Evolutionary conservation across 108 stramenopile genomes (phyloP).

Genomic region (Pseudonitzschia pungens): DNA sequence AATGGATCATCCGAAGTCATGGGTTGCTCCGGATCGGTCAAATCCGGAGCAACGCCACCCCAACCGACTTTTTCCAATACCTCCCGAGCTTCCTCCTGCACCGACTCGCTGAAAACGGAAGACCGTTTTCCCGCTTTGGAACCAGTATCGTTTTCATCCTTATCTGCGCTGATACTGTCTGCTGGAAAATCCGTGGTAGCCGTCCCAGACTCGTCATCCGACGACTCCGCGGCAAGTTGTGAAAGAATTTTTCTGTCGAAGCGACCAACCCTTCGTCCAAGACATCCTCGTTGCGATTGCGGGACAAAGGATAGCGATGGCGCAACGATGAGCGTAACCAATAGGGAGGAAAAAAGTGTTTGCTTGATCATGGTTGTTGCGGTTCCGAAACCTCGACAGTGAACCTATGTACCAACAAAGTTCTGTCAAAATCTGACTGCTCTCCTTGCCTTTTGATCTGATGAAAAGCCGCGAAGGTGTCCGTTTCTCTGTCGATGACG

Average conservation of each 20-base stretch:
- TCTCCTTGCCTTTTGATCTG: too few species aligned
- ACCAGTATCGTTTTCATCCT: constrained; percentile 1
- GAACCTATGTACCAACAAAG: too few species aligned
- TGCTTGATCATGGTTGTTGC: constrained; percentile 3
- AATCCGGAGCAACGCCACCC: constrained; percentile 40
- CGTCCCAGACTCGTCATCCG: not conserved
- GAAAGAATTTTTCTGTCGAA: not conserved
- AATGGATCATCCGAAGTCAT: constrained; percentile 83
- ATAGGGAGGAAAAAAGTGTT: constrained; percentile 2
- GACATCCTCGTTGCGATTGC: constrained; percentile 11
- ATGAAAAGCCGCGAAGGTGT: not conserved
- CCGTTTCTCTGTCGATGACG: not conserved
- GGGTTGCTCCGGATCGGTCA: constrained; percentile 34
- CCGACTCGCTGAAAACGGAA: constrained; percentile 33
- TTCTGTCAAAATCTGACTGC: too few species aligned
- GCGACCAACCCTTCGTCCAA: not conserved
- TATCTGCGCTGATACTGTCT: not conserved
- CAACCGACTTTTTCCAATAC: constrained; percentile 72
- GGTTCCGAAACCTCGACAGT: too few species aligned
- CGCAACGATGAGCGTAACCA: not conserved
- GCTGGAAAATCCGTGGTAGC: not conserved
- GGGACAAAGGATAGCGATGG: constrained; percentile 6
- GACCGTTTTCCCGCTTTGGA: not conserved
- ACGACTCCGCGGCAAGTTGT: not conserved
- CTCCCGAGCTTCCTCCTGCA: constrained; percentile 63